phyloP scores from a whole-genome alignment of 306 rosid species.

The Bauhinia variegata region DNA sequence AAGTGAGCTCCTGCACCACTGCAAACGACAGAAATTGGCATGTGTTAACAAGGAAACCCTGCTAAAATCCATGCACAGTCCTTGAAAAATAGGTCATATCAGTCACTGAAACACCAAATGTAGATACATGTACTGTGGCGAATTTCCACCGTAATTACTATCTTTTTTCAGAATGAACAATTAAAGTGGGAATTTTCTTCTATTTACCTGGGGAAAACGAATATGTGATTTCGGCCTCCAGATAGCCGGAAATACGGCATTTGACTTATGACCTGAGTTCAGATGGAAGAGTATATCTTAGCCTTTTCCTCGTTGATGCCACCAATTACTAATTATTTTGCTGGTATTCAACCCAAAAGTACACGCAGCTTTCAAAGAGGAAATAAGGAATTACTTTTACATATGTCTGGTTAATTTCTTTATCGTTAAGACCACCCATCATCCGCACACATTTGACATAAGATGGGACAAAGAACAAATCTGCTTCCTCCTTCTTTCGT shows the following conservation, averaged over 20 bases:
- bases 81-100: no score
- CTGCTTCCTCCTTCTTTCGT: constrained; percentile 81
- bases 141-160: not conserved
- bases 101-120: no score
- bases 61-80: no score
- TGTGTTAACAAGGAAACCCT: no score
- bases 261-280: constrained; percentile 75
- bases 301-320: constrained; percentile 21
- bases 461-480: constrained; percentile 86
- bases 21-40: constrained; percentile 35
- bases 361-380: constrained; percentile 17
- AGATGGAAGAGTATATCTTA: constrained; percentile 18
- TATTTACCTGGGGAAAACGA: constrained; percentile 89
- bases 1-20: constrained; percentile 98
- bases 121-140: not conserved
- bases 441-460: constrained; percentile 88
- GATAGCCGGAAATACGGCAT: constrained; percentile 94
- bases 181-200: not conserved
- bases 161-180: constrained; percentile 5
- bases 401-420: constrained; percentile 74
- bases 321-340: not conserved
- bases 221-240: constrained; percentile 93
- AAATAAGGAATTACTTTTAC: constrained; percentile 55
- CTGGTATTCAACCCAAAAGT: not conserved
- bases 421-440: constrained; percentile 89